A percentile compares a stretch with the other conserved stretches of the same genome.
These are phyloP conservation scores for Colletotrichum lentis DNA, from an alignment of 2,329 filamentous ascomycete species.

Conservation along the genomic window DNA sequence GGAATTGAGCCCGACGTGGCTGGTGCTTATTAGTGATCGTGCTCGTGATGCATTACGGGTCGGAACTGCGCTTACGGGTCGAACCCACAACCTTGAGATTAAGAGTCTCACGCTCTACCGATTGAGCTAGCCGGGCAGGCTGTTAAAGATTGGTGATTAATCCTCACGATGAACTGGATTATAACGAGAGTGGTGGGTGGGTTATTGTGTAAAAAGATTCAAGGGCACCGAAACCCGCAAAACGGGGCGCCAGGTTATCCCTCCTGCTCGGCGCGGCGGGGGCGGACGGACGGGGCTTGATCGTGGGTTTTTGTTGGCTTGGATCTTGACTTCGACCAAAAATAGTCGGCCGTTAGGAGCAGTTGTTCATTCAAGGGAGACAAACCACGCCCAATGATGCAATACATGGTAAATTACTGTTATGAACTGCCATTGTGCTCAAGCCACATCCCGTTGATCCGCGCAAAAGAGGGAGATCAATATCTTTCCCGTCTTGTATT, in stretches of 20 bases:
- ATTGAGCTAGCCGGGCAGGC: slow-evolving; percentile 68
- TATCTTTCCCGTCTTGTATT: slow-evolving; percentile 25
- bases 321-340: not conserved
- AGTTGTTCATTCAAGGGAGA: not conserved
- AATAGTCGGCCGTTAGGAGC: too few species aligned
- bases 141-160: not conserved
- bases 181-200: not conserved
- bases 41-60: not conserved
- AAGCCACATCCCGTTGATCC: slow-evolving; percentile 13
- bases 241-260: slow-evolving; percentile 13
- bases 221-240: slow-evolving; percentile 26
- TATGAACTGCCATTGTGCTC: slow-evolving; percentile 20
- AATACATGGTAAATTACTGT: slow-evolving; percentile 33
- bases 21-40: not conserved
- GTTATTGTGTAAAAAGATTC: not conserved
- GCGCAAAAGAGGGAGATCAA: slow-evolving; percentile 9
- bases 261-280: not conserved
- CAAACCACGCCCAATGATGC: slow-evolving; percentile 7
- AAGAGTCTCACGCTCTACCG: slow-evolving; percentile 79
- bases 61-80: slow-evolving; percentile 42
- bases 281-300: not conserved
- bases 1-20: slow-evolving; percentile 38
- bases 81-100: slow-evolving; percentile 68
- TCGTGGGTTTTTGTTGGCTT: not conserved
- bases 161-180: not conserved